Base-by-base conservation (phyloP, 495 filamentous ascomycete species). In the Aspergillus steynii region DNA sequence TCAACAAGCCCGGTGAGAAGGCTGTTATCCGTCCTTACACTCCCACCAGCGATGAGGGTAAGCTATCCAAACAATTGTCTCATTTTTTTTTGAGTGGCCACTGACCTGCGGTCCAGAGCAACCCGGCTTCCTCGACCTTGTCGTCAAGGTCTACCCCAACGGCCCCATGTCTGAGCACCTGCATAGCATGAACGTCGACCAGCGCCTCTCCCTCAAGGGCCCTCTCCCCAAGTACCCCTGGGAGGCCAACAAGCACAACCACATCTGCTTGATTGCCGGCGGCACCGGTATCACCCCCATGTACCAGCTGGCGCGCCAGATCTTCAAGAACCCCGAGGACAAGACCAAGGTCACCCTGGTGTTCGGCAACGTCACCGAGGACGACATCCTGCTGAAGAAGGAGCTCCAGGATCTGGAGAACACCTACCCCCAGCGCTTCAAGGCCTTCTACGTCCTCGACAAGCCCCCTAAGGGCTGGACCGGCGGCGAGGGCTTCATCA, bases 341-440 rank as follows among this genome's bases (percentile, higher is more conserved):
- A 89, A 90, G 85, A 97, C 94, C 68, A 96, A 96, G 82, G 91
- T 98, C 32, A 97, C 93, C 25, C 85, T 98, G 14, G 85, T 98
- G 15, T 96, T 93, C 72, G 93, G 91, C 65, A 97, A 96, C 74
- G 76, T 96, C 52, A 80, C 69, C 27, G 90, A 96, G 77, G 85
- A 92, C 46, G 93, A 98, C 67, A 93, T 97, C 59, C 82, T 98
- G 29, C 77, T 97, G 68, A 93, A 91, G 85, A 80, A 84, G 61
- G 91, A 97, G 81, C 82, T 92, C 27, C 81, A 88, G 51, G 76
- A 89, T 28, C 80, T 98, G 54, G 93, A 96, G 82, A 96, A 96
- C 81, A 90, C 86, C 46, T 93, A 93, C 79, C 93, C 93, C n/a
- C 89, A 90, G 77, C 88, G 91, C 61, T 96, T 97, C 85, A 86